phyloP scores from a whole-genome alignment of 2,329 filamentous ascomycete species.

The Aspergillus sclerotialis region DNA sequence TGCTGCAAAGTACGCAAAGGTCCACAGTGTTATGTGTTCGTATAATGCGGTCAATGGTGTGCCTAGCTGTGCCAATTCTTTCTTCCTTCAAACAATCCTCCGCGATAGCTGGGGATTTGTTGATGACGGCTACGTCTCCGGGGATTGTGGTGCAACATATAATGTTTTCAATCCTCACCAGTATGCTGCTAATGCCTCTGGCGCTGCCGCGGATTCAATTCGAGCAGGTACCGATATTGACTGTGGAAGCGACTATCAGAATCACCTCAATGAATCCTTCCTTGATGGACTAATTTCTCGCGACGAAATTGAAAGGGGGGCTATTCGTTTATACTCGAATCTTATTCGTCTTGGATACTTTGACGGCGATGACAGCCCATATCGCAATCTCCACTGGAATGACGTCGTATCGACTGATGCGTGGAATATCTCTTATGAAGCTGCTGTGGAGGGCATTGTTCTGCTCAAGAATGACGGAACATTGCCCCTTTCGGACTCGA shows the following conservation, averaged over 20 bases:
- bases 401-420: constrained; percentile 51
- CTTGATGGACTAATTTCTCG: constrained; percentile 39
- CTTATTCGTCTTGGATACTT: constrained; percentile 49
- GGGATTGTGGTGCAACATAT: constrained; percentile 58
- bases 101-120: constrained; percentile 61
- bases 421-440: constrained; percentile 50
- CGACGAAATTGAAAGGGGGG: constrained; percentile 39
- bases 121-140: constrained; percentile 54
- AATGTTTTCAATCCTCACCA: constrained; percentile 54
- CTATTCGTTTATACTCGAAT: constrained; percentile 44
- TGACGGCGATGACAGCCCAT: constrained; percentile 38
- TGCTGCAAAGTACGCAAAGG: constrained; percentile 53
- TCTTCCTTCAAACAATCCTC: constrained; percentile 56
- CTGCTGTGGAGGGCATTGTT: constrained; percentile 41
- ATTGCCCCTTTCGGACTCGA: constrained; percentile 37
- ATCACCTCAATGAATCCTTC: constrained; percentile 38
- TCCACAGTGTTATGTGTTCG: constrained; percentile 55
- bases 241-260: constrained; percentile 46
- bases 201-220: constrained; percentile 43
- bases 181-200: constrained; percentile 34
- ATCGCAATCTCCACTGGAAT: constrained; percentile 47
- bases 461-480: constrained; percentile 49
- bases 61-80: constrained; percentile 57
- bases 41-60: constrained; percentile 62
- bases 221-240: constrained; percentile 49